Evolutionary conservation across 768 basidiomycete genomes (phyloP).

Genomic region (Gelatoporia subvermispora): DNA sequence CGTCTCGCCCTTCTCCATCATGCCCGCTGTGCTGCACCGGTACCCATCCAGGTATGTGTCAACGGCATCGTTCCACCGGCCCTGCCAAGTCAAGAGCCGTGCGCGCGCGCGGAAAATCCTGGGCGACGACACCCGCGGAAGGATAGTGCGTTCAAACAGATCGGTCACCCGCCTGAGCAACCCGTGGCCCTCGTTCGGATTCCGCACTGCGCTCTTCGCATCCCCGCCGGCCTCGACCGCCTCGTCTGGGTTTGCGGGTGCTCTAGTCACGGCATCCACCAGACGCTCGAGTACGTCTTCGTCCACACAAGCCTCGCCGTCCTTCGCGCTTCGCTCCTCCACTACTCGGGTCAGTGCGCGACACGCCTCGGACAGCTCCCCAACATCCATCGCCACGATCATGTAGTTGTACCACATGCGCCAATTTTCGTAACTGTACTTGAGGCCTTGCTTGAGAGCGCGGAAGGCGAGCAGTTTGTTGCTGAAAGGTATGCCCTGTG

Average conservation of each 20-base stretch:
- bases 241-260: conserved; percentile 34
- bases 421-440: conserved; percentile 86
- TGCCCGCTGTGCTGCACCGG: conserved; percentile 57
- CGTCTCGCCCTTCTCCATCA: conserved; percentile 62
- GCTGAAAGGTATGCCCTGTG: conserved; percentile 46
- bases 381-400: conserved; percentile 89
- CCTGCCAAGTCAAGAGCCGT: conserved; percentile 70
- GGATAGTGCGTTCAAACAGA: conserved; percentile 72
- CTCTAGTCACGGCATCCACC: conserved; percentile 79
- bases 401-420: conserved; percentile 99
- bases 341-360: conserved; percentile 80
- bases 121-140: conserved; percentile 75
- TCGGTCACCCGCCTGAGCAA: conserved; percentile 62
- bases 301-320: conserved; percentile 62
- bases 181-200: conserved; percentile 64
- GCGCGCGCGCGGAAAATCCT: conserved; percentile 83
- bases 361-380: conserved; percentile 83
- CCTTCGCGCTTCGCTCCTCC: conserved; percentile 57
- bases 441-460: conserved; percentile 87
- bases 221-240: conserved; percentile 21
- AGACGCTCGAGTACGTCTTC: conserved; percentile 85
- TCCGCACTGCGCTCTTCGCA: conserved; percentile 21
- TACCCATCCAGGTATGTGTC: conserved; percentile 86
- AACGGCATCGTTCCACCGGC: conserved; percentile 69
- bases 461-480: conserved; percentile 89